Percentiles rank a stretch among this genome's conserved stretches.
Evolutionary conservation across 2,329 filamentous ascomycete species (phyloP).

Genomic region (Laburnicola sp.): DNA sequence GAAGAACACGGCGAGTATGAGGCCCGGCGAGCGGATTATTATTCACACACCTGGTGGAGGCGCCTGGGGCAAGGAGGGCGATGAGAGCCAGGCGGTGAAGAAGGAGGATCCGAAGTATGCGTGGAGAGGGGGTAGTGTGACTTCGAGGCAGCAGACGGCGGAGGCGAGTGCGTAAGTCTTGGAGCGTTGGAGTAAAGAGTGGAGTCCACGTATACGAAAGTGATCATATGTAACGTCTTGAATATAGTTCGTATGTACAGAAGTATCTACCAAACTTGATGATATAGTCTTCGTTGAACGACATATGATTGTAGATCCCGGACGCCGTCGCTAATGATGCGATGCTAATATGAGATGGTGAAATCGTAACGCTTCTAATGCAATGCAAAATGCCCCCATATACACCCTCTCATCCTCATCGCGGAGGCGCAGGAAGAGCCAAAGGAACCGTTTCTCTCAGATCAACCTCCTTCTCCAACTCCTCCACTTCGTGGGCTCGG

Average conservation of each 20-base stretch:
- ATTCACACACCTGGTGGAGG: constrained; percentile 78
- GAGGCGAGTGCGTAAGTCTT: constrained; percentile 45
- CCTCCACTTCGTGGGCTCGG: constrained; percentile 35
- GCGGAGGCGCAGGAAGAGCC: constrained; percentile 25
- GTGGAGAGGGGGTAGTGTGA: constrained; percentile 65
- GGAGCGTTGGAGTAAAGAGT: not conserved
- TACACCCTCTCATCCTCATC: not conserved
- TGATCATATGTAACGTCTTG: too few relatives aligned
- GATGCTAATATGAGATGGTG: not conserved
- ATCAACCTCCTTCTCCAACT: constrained; percentile 39
- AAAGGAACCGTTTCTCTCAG: constrained; percentile 30
- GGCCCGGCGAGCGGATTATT: constrained; percentile 75
- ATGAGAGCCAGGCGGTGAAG: constrained; percentile 55
- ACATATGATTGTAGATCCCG: not conserved
- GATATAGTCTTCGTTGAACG: too few relatives aligned
- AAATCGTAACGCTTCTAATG: too few relatives aligned
- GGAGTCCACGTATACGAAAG: not conserved
- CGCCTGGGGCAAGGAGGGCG: constrained; percentile 69
- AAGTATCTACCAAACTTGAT: too few relatives aligned
- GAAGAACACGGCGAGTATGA: constrained; percentile 79
- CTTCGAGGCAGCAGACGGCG: constrained; percentile 57
- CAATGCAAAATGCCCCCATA: too few relatives aligned
- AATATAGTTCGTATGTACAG: too few relatives aligned
- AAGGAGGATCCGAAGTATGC: constrained; percentile 61
- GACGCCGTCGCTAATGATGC: constrained; percentile 10